phyloP scores from a whole-genome alignment of 2,329 filamentous ascomycete species.

The Fusarium sp. region DNA sequence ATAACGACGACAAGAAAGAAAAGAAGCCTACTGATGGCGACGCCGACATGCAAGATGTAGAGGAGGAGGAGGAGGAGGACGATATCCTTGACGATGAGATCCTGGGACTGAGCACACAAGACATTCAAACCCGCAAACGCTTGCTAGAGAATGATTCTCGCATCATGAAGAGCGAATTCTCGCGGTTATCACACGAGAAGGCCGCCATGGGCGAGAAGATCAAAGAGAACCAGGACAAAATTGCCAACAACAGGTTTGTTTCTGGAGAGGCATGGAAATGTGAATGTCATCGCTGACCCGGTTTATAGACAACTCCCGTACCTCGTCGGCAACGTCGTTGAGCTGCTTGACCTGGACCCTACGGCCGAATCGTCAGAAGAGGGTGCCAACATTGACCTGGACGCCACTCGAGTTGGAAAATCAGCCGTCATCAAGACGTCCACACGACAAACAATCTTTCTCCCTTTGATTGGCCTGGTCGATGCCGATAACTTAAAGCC shows the following conservation, averaged over 20 bases:
- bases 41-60: conserved; percentile 90
- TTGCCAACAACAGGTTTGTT: conserved; percentile 93
- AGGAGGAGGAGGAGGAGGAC: conserved; percentile 73
- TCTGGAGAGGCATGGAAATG: not conserved
- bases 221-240: conserved; percentile 99
- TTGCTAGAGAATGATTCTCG: conserved; percentile 96
- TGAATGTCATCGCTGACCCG: not conserved
- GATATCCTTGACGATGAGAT: conserved; percentile 94
- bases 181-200: conserved; percentile 94
- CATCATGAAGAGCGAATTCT: conserved; percentile 98
- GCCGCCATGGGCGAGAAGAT: conserved; percentile 97
- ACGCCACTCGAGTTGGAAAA: conserved; percentile 96
- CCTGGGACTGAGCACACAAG: conserved; percentile 89
- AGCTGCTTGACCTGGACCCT: conserved; percentile 95
- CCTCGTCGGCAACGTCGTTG: conserved; percentile 97
- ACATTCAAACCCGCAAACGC: conserved; percentile 90
- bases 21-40: conserved; percentile 72
- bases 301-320: conserved; percentile 87
- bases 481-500: conserved; percentile 96
- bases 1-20: conserved; percentile 48
- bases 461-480: conserved; percentile 95
- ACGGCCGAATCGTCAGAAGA: conserved; percentile 96
- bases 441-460: conserved; percentile 97
- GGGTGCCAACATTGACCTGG: conserved; percentile 97
- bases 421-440: conserved; percentile 99